Evolutionary conservation across 805 yeast species (phyloP).

Genomic region (Komagataella pastoris): DNA sequence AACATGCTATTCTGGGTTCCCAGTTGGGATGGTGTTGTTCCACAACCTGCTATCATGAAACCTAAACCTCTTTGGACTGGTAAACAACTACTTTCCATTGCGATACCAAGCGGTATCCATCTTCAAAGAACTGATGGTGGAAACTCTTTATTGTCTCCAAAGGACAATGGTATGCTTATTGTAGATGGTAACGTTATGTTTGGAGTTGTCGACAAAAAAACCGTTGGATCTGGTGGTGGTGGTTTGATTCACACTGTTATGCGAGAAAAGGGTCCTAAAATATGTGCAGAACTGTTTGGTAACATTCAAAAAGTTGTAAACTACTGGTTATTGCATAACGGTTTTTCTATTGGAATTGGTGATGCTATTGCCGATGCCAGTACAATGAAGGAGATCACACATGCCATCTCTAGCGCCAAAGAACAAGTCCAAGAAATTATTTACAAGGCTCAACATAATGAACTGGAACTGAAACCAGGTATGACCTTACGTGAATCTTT

Average conservation of each 20-base stretch:
- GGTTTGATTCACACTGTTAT: conserved; percentile 95
- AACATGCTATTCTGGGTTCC: conserved; percentile 97
- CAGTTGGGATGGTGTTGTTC: conserved; percentile 96
- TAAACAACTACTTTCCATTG: conserved; percentile 83
- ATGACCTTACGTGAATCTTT: conserved; percentile 98
- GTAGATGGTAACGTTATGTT: conserved; percentile 93
- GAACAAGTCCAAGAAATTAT: conserved; percentile 90
- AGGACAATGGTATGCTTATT: conserved; percentile 91
- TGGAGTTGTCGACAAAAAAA: conserved; percentile 96
- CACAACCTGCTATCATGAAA: conserved; percentile 85
- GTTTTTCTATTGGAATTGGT: conserved; percentile 98
- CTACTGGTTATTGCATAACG: conserved; percentile 92
- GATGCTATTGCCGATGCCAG: conserved; percentile 98
- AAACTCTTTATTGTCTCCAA: conserved; percentile 69
- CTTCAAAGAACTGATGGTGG: conserved; percentile 89
- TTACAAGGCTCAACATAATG: conserved; percentile 80
- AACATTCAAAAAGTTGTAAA: conserved; percentile 91
- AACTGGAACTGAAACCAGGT: conserved; percentile 93
- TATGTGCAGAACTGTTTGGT: conserved; percentile 84
- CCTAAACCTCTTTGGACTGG: conserved; percentile 98
- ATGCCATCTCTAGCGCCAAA: conserved; percentile 88
- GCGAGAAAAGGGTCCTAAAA: conserved; percentile 91
- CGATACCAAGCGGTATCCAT: conserved; percentile 93
- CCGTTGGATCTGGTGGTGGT: conserved; percentile 97
- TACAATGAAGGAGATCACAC: conserved; percentile 89